Evolutionary conservation across 805 yeast genomes (phyloP).

Genomic region (Cyberlindnera samutprakarnensis): DNA sequence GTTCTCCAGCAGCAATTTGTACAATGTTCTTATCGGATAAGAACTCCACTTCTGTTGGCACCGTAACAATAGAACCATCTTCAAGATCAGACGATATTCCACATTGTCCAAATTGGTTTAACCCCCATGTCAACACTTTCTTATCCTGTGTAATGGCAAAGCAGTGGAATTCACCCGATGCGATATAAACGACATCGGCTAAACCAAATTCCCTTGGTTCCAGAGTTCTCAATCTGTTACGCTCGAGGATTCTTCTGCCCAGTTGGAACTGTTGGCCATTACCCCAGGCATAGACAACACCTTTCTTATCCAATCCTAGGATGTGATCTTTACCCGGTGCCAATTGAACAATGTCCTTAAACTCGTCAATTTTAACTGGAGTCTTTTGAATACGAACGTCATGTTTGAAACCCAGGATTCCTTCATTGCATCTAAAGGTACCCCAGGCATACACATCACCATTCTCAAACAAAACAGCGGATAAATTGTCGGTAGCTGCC

Average conservation of each 20-base stretch:
- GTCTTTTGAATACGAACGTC: slow-evolving; percentile 52
- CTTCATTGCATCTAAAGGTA: slow-evolving; percentile 90
- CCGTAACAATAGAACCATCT: slow-evolving; percentile 75
- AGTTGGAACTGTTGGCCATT: slow-evolving; percentile 90
- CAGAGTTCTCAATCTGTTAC: slow-evolving; percentile 62
- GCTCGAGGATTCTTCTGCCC: slow-evolving; percentile 79
- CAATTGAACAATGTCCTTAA: slow-evolving; percentile 67
- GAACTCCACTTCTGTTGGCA: slow-evolving; percentile 67
- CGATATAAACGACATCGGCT: slow-evolving; percentile 68
- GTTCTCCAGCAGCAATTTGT: slow-evolving; percentile 86
- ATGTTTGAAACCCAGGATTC: slow-evolving; percentile 74
- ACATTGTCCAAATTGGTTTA: slow-evolving; percentile 96
- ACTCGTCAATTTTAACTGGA: slow-evolving; percentile 56
- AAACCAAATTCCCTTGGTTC: slow-evolving; percentile 83
- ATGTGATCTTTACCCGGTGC: slow-evolving; percentile 94
- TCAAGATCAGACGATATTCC: slow-evolving; percentile 72
- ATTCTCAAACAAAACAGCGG: slow-evolving; percentile 68
- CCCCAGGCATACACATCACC: slow-evolving; percentile 99
- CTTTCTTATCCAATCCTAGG: slow-evolving; percentile 73
- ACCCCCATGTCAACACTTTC: slow-evolving; percentile 83
- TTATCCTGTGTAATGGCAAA: slow-evolving; percentile 79
- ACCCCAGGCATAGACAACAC: slow-evolving; percentile 95
- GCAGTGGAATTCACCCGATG: slow-evolving; percentile 93
- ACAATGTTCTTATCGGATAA: slow-evolving; percentile 51
- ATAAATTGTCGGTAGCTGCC: slow-evolving; percentile 88